These are phyloP conservation scores for Plectranthus barbatus DNA, from an alignment of 257 asterid genomes.

Conservation along the genomic window DNA sequence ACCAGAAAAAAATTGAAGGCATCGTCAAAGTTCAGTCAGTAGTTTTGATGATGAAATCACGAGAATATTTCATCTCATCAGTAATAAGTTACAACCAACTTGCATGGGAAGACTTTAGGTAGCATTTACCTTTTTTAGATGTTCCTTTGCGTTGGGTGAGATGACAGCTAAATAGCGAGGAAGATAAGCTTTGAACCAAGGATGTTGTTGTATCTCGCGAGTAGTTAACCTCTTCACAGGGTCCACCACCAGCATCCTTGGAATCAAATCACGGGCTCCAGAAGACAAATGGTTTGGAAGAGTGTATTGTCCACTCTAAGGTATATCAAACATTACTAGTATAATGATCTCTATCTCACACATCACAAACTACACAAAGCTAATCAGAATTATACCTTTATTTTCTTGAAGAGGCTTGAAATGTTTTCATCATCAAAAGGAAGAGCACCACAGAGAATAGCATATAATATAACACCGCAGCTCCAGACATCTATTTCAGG, in stretches of 20 bases:
- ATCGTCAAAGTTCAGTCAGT: too few relatives aligned
- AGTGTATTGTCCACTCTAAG: slow-evolving; percentile 77
- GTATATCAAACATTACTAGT: background rate
- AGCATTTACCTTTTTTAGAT: slow-evolving; percentile 49
- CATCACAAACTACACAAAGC: slow-evolving; percentile 8
- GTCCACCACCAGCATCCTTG: slow-evolving; percentile 83
- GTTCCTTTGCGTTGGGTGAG: slow-evolving; percentile 73
- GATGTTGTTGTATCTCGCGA: slow-evolving; percentile 72
- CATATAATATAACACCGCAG: slow-evolving; percentile 90
- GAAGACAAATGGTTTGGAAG: slow-evolving; percentile 90
- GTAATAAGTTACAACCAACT: background rate
- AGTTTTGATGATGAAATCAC: too few relatives aligned
- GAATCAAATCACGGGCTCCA: slow-evolving; percentile 83
- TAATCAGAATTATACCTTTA: slow-evolving; percentile 47
- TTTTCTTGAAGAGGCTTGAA: slow-evolving; percentile 90
- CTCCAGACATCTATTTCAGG: slow-evolving; percentile 98
- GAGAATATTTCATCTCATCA: background rate
- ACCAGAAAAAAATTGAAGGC: background rate
- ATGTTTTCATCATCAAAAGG: slow-evolving; percentile 96
- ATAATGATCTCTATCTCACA: background rate
- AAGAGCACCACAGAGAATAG: slow-evolving; percentile 92
- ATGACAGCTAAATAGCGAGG: slow-evolving; percentile 90
- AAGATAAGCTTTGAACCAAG: slow-evolving; percentile 75
- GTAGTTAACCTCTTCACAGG: slow-evolving; percentile 81
- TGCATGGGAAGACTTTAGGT: background rate